Percentiles rank a stretch among this genome's conserved stretches.
Conservation (phyloP, 306 rosid species). For the Mimosa pudica region DNA sequence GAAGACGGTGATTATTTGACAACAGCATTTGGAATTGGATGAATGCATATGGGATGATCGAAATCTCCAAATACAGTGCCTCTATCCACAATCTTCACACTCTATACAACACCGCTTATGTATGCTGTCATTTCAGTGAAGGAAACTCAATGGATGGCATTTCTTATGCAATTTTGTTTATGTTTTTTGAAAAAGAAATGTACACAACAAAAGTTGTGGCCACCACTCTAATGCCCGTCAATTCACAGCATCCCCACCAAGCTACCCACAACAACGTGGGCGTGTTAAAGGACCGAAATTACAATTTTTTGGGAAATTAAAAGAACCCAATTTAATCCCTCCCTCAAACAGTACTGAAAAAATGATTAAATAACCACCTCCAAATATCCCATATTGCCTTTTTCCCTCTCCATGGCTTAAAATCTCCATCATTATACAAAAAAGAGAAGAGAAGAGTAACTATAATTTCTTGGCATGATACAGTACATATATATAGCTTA, state of each 20-base stretch:
- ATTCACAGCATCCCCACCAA: constrained; percentile 56
- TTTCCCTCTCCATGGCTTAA: constrained; percentile 9
- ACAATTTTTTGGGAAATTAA: constrained; percentile 14
- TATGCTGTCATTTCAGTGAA: constrained; percentile 49
- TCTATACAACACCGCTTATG: no score
- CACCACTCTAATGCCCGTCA: constrained; percentile 49
- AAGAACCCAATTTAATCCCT: constrained; percentile 3
- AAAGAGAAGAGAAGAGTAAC: constrained; percentile 40
- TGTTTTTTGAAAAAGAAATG: constrained; percentile 18
- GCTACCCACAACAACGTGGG: constrained; percentile 60
- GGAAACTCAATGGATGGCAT: constrained; percentile 58
- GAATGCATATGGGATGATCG: neutral
- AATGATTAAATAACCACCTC: constrained; percentile 31
- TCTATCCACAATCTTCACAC: neutral
- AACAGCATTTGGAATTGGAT: neutral
- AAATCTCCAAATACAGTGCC: neutral
- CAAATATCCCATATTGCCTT: constrained; percentile 33
- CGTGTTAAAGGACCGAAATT: constrained; percentile 26
- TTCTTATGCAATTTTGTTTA: constrained; percentile 35
- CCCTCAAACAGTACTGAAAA: constrained; percentile 29
- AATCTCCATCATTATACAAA: neutral
- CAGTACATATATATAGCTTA: constrained; percentile 36
- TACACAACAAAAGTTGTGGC: constrained; percentile 64
- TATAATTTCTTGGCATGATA: constrained; percentile 18
- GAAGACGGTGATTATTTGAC: neutral